These are phyloP conservation scores for Tetratostichococcus sp. DNA, from an alignment of 139 green algal genomes.

Conservation along the genomic window DNA sequence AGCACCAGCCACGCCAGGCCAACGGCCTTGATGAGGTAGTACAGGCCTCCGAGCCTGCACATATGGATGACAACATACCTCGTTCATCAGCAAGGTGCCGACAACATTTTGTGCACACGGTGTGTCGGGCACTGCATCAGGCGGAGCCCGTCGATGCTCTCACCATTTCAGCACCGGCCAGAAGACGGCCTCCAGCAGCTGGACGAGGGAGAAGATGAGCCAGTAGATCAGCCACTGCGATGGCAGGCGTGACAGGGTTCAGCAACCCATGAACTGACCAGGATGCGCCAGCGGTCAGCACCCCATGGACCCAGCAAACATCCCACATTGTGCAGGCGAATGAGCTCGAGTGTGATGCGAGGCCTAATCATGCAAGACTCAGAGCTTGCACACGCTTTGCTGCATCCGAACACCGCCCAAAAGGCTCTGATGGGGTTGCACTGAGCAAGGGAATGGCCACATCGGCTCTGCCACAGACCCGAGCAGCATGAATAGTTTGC, in stretches of 20 bases:
- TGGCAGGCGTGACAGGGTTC: neutral
- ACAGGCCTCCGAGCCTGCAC: slow-evolving; percentile 15
- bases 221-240: slow-evolving; percentile 20
- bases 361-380: too few relatives aligned
- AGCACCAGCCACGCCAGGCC: slow-evolving; percentile 15
- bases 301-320: neutral
- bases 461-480: too few relatives aligned
- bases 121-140: too few relatives aligned
- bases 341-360: too few relatives aligned
- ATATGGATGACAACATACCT: neutral
- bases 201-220: slow-evolving; percentile 13
- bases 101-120: neutral
- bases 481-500: too few relatives aligned
- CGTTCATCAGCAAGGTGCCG: too few relatives aligned
- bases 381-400: too few relatives aligned
- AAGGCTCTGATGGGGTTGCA: too few relatives aligned
- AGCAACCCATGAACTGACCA: neutral
- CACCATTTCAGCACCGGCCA: slow-evolving; percentile 18
- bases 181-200: slow-evolving; percentile 4
- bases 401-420: too few relatives aligned
- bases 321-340: too few relatives aligned
- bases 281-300: neutral
- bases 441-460: too few relatives aligned
- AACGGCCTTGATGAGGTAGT: slow-evolving; percentile 3
- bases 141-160: too few relatives aligned